Base-by-base conservation (phyloP, 192 early-diverging fungal genomes). In the Rhizoclosmatium sp. region DNA sequence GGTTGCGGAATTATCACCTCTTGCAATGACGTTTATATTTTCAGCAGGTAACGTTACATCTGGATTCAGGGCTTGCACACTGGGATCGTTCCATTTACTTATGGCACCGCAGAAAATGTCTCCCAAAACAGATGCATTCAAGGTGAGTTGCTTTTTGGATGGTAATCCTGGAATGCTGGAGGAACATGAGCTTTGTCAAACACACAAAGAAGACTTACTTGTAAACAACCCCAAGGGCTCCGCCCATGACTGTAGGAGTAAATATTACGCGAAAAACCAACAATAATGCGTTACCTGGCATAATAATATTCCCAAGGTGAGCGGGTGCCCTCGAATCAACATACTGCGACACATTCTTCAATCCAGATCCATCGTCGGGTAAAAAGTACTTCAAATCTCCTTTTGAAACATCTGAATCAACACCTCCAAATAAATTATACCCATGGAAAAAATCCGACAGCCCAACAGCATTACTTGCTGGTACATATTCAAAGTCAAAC, bases 1-100 rank as follows among this genome's bases (percentile, higher is more conserved):
- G 7, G 48, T 21, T 47, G 48, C 51, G 16, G 9, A 12, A 7
- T 7, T 12, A 16, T 54, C 51, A 12, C 51, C 23, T n/a, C 47
- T n/a, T 54, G 9, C 69, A 71, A 71, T 71, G n/a, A 71, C 12
- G 7, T 39, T 56, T 14, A 71, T 56, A 4, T 31, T 4, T 56
- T 48, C 69, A 4, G 12, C 40, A 3, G 69, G 69, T 4, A 71
- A 56, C 5, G n/a, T 3, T 4, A 47, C 12, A 0, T 12, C 54
- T 12, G 69, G 69, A 56, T 71, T 71, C 51, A n/a, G 4, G 5
- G 5, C n/a, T 58, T 71, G 69, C 4, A 71, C 0, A 4, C 12
- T 14, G 3, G 49, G 48, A 10, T 48, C 69, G 40, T 71, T 71
- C 69, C 69, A 71, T 31, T 19, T 1, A 12, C 7, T 7, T 4